A percentile compares a stretch with the other conserved stretches of the same genome.
Evolutionary conservation across 1,284 basidiomycete species (phyloP).

Genomic region (Heliocybe sulcata): DNA sequence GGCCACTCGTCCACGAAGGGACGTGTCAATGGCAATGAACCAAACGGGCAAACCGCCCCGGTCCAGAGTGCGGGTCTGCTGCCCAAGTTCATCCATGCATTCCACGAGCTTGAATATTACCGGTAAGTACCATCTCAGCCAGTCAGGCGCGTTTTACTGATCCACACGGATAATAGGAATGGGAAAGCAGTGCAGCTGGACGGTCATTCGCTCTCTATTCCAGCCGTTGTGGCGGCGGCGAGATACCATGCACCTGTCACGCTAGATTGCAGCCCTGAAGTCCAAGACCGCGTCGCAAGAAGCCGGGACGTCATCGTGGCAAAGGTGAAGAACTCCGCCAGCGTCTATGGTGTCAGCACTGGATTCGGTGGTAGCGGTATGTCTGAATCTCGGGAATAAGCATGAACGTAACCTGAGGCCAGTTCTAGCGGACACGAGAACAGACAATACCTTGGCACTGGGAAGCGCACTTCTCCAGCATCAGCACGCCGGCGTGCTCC

Average conservation of each 20-base stretch:
- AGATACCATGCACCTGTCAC: constrained; percentile 49
- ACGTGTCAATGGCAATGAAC: not conserved
- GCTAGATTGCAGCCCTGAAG: constrained; percentile 39
- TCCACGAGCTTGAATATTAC: constrained; percentile 1
- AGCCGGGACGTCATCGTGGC: constrained; percentile 55
- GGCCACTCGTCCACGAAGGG: not conserved
- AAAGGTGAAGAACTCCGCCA: constrained; percentile 62
- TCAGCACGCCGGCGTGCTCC: constrained; percentile 67
- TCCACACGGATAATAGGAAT: constrained; percentile 27
- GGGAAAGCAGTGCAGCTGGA: constrained; percentile 59
- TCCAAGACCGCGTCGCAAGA: constrained; percentile 35
- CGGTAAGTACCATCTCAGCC: not conserved
- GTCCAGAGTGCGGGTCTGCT: not conserved
- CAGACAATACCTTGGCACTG: constrained; percentile 58
- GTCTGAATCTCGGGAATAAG: constrained; percentile 15
- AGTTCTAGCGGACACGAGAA: constrained; percentile 56
- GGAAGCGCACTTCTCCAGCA: constrained; percentile 77
- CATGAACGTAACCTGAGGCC: constrained; percentile 17
- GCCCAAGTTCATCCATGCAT: not conserved
- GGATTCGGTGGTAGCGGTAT: constrained; percentile 75
- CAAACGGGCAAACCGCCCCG: not conserved
- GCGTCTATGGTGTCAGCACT: constrained; percentile 78
- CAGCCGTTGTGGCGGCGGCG: constrained; percentile 67
- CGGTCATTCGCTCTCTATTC: constrained; percentile 64
- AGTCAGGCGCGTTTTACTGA: not conserved